Conservation (phyloP, 345 rosid genomes). For the Viola odorata region DNA sequence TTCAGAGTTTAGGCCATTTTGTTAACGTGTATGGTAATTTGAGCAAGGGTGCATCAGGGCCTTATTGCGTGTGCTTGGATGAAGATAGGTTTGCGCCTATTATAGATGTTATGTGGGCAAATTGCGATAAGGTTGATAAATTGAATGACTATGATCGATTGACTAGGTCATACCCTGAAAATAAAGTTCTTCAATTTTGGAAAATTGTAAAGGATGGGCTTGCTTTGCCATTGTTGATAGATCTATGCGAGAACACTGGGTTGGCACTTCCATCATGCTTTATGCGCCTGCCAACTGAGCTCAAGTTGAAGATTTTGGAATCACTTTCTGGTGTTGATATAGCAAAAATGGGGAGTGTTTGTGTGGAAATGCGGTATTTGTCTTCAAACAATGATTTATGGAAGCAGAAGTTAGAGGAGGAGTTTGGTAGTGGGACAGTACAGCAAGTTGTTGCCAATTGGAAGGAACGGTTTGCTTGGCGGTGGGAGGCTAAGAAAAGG, state of each 20-base stretch:
- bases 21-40: constrained; percentile 53
- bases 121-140: constrained; percentile 11
- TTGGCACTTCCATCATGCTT: constrained; percentile 16
- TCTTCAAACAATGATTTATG: constrained; percentile 21
- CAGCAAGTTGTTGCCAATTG: constrained; percentile 21
- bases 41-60: constrained; percentile 22
- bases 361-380: constrained; percentile 17
- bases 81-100: constrained; percentile 37
- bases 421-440: constrained; percentile 15
- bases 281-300: constrained; percentile 14
- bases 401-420: constrained; percentile 16
- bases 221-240: constrained; percentile 13
- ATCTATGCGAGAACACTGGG: constrained; percentile 15
- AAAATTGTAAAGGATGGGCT: constrained; percentile 23
- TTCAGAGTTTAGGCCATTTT: constrained; percentile 42
- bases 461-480: constrained; percentile 37
- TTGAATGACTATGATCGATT: constrained; percentile 3
- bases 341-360: constrained; percentile 19
- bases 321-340: constrained; percentile 13
- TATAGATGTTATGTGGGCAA: constrained; percentile 29
- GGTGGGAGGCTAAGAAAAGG: constrained; percentile 33
- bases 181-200: constrained; percentile 15
- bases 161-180: constrained; percentile 2
- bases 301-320: constrained; percentile 16
- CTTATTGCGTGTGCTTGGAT: constrained; percentile 38